These are phyloP conservation scores for Cardiospermum halicacabum DNA, from an alignment of 345 rosid genomes.

Conservation along the genomic window DNA sequence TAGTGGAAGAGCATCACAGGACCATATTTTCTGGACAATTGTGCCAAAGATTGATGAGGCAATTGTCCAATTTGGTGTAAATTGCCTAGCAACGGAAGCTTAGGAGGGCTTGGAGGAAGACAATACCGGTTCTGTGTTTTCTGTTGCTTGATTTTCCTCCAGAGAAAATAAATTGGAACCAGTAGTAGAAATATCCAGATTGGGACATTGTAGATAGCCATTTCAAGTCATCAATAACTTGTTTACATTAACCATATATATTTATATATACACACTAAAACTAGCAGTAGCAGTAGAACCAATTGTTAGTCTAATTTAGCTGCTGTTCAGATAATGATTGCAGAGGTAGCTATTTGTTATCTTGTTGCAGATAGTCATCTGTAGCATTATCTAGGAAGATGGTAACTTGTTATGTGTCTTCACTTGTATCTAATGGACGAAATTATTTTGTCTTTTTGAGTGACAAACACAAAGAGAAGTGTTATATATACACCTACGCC, in stretches of 20 bases:
- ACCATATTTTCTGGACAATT: conserved; percentile 23
- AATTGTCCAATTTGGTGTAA: conserved; percentile 10
- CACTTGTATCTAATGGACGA: too few species aligned
- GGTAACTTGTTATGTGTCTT: too few species aligned
- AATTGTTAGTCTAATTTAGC: too few species aligned
- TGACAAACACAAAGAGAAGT: too few species aligned
- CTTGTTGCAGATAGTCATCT: too few species aligned
- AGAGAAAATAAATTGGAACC: neutral
- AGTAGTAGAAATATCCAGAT: neutral
- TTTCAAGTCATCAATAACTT: neutral
- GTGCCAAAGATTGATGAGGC: conserved; percentile 16
- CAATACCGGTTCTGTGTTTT: neutral
- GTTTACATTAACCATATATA: too few species aligned
- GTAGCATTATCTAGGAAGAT: too few species aligned
- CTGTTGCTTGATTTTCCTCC: neutral
- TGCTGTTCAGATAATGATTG: too few species aligned
- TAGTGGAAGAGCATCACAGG: conserved; percentile 26
- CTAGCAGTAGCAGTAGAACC: too few species aligned
- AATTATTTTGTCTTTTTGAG: too few species aligned
- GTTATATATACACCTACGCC: too few species aligned
- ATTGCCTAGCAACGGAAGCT: conserved; percentile 13
- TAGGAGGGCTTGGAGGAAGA: conserved; percentile 22
- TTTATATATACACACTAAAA: neutral
- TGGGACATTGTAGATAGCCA: neutral
- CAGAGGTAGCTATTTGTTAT: too few species aligned